A percentile compares a stretch with the other conserved stretches of the same genome.
phyloP scores from a whole-genome alignment of 345 rosid genomes.

The Euphorbia tirucalli region DNA sequence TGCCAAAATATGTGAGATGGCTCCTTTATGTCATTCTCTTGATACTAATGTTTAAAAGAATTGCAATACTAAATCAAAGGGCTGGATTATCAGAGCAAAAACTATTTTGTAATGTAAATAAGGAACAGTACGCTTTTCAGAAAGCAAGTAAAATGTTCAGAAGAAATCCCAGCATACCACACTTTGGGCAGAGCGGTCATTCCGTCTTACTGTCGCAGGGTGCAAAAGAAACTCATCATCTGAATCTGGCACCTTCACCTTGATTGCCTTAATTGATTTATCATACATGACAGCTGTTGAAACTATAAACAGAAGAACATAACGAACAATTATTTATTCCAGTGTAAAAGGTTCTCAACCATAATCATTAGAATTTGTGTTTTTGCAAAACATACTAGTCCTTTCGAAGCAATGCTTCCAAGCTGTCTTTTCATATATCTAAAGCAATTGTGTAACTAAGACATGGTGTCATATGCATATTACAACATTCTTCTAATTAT shows the following conservation, averaged over 20 bases:
- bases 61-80: not conserved
- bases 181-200: conserved; percentile 87
- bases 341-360: not conserved
- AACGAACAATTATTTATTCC: conserved; percentile 2
- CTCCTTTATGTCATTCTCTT: not conserved
- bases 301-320: conserved; percentile 40
- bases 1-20: not conserved
- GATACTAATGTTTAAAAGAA: not conserved
- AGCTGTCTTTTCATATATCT: not conserved
- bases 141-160: not conserved
- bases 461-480: not conserved
- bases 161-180: conserved; percentile 55
- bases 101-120: not conserved
- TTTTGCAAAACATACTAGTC: not conserved
- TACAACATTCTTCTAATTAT: not conserved
- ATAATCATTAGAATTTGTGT: not conserved
- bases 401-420: not conserved
- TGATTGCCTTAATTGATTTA: conserved; percentile 68
- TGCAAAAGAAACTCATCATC: conserved; percentile 86
- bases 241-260: conserved; percentile 87
- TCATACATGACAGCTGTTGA: conserved; percentile 90
- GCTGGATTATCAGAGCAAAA: not conserved
- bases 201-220: conserved; percentile 93
- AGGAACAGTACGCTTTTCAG: not conserved
- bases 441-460: not conserved